Percentiles rank a stretch among this genome's conserved stretches.
These are phyloP conservation scores for Quercus robur DNA, from an alignment of 306 rosid species.

Conservation along the genomic window DNA sequence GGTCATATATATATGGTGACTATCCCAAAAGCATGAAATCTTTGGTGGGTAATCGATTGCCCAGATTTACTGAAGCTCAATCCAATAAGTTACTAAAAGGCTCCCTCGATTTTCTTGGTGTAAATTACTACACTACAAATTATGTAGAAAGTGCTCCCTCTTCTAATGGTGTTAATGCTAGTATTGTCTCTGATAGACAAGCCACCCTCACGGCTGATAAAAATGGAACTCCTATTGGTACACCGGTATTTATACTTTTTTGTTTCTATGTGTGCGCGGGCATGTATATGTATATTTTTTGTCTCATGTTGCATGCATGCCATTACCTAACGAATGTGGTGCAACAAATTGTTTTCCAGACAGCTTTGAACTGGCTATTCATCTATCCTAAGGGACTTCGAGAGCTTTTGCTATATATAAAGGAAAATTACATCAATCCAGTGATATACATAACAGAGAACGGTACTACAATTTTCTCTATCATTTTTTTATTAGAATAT, in stretches of 20 bases:
- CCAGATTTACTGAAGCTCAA: slow-evolving; percentile 41
- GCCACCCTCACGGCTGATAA: slow-evolving; percentile 20
- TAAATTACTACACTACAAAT: slow-evolving; percentile 53
- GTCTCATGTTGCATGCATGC: too few species aligned
- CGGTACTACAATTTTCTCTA: slow-evolving; percentile 24
- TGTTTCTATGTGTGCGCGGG: too few species aligned
- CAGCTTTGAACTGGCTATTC: slow-evolving; percentile 43
- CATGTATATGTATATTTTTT: too few species aligned
- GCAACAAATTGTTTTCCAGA: slow-evolving; percentile 28
- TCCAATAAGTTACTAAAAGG: slow-evolving; percentile 20
- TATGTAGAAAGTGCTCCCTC: slow-evolving; percentile 31
- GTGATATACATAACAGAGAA: slow-evolving; percentile 54
- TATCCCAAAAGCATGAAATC: slow-evolving; percentile 46
- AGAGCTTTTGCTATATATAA: slow-evolving; percentile 26
- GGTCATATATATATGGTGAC: slow-evolving; percentile 47
- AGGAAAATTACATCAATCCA: slow-evolving; percentile 37
- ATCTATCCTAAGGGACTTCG: slow-evolving; percentile 48
- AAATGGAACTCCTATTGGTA: slow-evolving; percentile 26
- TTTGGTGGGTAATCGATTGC: slow-evolving; percentile 45
- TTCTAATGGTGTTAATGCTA: slow-evolving; percentile 12
- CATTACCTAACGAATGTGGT: not conserved
- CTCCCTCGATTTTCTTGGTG: slow-evolving; percentile 56
- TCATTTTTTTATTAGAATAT: not conserved
- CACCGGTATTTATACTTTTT: slow-evolving; percentile 11
- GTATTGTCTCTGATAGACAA: slow-evolving; percentile 24